Evolutionary conservation across 2,329 filamentous ascomycete species (phyloP).

Genomic region (Penicillium rolfsii): DNA sequence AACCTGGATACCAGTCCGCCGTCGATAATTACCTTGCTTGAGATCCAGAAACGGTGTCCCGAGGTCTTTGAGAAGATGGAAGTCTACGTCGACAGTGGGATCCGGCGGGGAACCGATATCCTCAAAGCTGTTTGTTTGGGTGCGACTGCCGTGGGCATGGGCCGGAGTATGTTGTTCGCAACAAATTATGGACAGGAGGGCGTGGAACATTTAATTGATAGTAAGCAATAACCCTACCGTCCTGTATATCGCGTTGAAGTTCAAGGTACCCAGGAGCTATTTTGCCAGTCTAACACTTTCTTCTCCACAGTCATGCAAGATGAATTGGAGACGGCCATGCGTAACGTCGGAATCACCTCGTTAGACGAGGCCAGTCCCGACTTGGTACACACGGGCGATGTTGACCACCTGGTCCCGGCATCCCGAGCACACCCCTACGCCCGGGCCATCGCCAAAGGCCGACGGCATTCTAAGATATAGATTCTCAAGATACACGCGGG

Average conservation of each 20-base stretch:
- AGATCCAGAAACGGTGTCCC: constrained; percentile 56
- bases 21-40: constrained; percentile 56
- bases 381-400: constrained; percentile 52
- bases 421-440: constrained; percentile 49
- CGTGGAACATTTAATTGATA: constrained; percentile 58
- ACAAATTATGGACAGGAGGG: constrained; percentile 59
- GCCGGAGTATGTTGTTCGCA: constrained; percentile 57
- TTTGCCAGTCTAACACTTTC: constrained; percentile 7
- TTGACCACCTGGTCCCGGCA: constrained; percentile 55
- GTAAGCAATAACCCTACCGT: constrained; percentile 45
- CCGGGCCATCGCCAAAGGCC: constrained; percentile 38
- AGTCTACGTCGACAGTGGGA: constrained; percentile 58
- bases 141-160: constrained; percentile 58
- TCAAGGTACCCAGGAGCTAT: neutral
- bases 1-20: constrained; percentile 57
- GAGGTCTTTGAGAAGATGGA: constrained; percentile 56
- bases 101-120: constrained; percentile 58
- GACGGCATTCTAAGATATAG: constrained; percentile 35
- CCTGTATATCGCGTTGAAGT: neutral
- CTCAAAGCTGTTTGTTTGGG: constrained; percentile 59
- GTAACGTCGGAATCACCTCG: constrained; percentile 51
- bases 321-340: constrained; percentile 55
- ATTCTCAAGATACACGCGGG: neutral
- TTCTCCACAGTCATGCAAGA: constrained; percentile 46
- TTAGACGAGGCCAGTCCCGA: constrained; percentile 50